Conservation (phyloP, 805 yeast genomes). For the Ogataea thermomethanolica region DNA sequence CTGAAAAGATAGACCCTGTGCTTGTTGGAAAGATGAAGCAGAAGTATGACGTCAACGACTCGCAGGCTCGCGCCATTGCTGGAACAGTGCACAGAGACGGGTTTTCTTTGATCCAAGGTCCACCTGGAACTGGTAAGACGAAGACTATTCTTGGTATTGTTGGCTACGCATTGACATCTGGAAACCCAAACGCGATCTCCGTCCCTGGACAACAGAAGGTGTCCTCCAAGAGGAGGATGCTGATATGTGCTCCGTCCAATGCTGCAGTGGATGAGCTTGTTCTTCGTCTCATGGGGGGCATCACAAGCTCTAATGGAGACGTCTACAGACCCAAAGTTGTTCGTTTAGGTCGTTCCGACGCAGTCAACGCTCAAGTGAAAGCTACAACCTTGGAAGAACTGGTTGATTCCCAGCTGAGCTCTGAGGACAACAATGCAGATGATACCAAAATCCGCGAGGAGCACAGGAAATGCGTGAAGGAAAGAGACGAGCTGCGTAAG, state of each 20-base stretch:
- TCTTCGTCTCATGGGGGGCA: conserved; percentile 72
- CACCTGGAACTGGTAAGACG: conserved; percentile 99
- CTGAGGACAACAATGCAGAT: conserved; percentile 33
- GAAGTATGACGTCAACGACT: conserved; percentile 64
- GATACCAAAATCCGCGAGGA: conserved; percentile 49
- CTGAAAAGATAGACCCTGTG: conserved; percentile 34
- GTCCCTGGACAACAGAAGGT: conserved; percentile 11
- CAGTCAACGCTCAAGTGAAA: conserved; percentile 74
- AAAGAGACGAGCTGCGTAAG: conserved; percentile 53
- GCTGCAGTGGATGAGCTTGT: conserved; percentile 98
- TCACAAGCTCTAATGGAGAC: conserved; percentile 52
- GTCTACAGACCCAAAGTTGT: conserved; percentile 64
- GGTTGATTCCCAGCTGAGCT: conserved; percentile 59
- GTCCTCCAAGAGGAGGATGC: conserved; percentile 47
- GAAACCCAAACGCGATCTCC: conserved; percentile 9
- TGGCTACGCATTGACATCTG: conserved; percentile 61
- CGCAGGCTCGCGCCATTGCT: conserved; percentile 88
- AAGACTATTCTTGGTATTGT: conserved; percentile 91
- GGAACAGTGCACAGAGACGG: conserved; percentile 69
- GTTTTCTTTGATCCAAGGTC: conserved; percentile 92
- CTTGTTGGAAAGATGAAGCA: conserved; percentile 42
- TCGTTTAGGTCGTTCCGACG: conserved; percentile 87
- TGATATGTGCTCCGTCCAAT: conserved; percentile 97
- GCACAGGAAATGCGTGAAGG: conserved; percentile 49
- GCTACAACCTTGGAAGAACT: conserved; percentile 83